Percentiles rank a stretch among this genome's conserved stretches.
Evolutionary conservation across 805 yeast genomes (phyloP).

Genomic region (Yamadazyma tumulicola): DNA sequence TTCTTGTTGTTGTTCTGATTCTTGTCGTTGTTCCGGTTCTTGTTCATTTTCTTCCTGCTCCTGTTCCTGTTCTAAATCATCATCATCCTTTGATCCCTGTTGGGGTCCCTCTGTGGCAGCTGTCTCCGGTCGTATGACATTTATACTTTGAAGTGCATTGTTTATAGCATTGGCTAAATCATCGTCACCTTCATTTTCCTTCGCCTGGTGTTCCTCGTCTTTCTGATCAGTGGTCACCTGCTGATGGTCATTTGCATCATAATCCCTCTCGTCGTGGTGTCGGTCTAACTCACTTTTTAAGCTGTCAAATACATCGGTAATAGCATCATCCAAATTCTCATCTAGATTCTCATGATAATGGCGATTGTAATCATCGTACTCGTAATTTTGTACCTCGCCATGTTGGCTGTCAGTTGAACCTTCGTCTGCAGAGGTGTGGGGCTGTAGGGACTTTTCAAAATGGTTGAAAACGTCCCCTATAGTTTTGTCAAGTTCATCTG

Average conservation of each 20-base stretch:
- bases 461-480: constrained; percentile 38
- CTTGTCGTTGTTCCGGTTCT: not conserved
- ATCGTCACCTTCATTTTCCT: constrained; percentile 7
- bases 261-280: not conserved
- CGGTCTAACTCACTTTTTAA: not conserved
- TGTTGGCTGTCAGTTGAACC: not conserved
- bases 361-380: not conserved
- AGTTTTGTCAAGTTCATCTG: constrained; percentile 27
- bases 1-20: constrained; percentile 4
- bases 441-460: constrained; percentile 17
- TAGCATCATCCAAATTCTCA: constrained; percentile 24
- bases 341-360: constrained; percentile 9
- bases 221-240: not conserved
- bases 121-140: constrained; percentile 7
- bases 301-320: constrained; percentile 25
- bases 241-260: not conserved
- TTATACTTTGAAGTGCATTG: constrained; percentile 14
- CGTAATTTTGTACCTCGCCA: not conserved
- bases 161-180: constrained; percentile 13
- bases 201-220: not conserved
- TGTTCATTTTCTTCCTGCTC: not conserved
- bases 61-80: not conserved
- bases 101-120: constrained; percentile 1
- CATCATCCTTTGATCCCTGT: not conserved
- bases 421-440: not conserved